phyloP scores from a whole-genome alignment of 768 basidiomycete species.

The Russula brevipes region DNA sequence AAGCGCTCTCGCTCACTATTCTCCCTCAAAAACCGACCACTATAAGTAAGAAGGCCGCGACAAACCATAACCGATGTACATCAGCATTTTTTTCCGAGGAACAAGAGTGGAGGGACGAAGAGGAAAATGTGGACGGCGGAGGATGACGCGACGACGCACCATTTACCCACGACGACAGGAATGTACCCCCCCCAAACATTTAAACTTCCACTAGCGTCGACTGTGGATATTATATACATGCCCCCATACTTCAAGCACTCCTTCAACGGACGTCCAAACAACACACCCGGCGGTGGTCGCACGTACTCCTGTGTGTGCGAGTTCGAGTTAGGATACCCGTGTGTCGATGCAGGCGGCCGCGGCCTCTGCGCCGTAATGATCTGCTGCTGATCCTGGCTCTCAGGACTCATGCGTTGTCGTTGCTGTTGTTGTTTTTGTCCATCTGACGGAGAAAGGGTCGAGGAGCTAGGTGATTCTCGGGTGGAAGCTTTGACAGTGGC shows the following conservation, averaged over 20 bases:
- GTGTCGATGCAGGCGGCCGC: conserved; percentile 39
- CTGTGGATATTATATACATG: conserved; percentile 91
- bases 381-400: too few relatives aligned
- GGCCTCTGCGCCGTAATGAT: conserved; percentile 59
- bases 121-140: conserved; percentile 3
- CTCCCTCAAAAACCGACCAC: conserved; percentile 92
- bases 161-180: conserved; percentile 96
- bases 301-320: conserved; percentile 23
- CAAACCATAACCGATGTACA: neutral
- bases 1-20: conserved; percentile 49
- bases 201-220: conserved; percentile 72
- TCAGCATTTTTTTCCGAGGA: conserved; percentile 1
- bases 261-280: conserved; percentile 82
- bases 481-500: too few relatives aligned
- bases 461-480: too few relatives aligned
- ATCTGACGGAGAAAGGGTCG: too few relatives aligned
- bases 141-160: conserved; percentile 48
- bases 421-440: too few relatives aligned
- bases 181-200: conserved; percentile 94
- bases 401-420: too few relatives aligned
- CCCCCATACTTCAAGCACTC: conserved; percentile 82
- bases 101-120: conserved; percentile 2
- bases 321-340: neutral
- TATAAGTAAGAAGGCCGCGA: conserved; percentile 30
- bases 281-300: conserved; percentile 41